phyloP scores from a whole-genome alignment of 345 rosid genomes.

The Citrus medica region DNA sequence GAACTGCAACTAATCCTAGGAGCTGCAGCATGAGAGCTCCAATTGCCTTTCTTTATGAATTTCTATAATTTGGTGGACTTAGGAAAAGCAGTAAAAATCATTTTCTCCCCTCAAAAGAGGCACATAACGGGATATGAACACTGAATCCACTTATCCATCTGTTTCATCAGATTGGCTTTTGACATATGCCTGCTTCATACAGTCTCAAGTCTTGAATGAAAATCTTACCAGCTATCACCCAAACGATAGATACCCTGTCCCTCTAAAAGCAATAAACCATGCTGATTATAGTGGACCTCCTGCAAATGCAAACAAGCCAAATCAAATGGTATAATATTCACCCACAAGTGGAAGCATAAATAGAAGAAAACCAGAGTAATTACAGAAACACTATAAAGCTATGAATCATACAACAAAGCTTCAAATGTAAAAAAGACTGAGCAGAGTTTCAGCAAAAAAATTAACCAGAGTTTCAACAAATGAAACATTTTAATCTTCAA shows the following conservation, averaged over 20 bases:
- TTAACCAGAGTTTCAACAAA: not conserved
- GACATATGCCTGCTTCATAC: slow-evolving; percentile 4
- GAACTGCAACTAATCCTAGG: not conserved
- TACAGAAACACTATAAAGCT: not conserved
- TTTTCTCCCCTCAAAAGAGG: not conserved
- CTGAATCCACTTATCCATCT: not conserved
- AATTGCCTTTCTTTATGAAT: not conserved
- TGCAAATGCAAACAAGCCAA: slow-evolving; percentile 29
- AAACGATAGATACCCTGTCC: slow-evolving; percentile 90
- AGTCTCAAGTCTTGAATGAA: slow-evolving; percentile 15
- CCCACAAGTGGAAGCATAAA: not conserved
- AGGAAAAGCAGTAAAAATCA: not conserved
- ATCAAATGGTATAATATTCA: not conserved
- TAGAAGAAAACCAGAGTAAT: not conserved
- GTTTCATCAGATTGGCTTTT: not conserved
- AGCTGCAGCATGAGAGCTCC: not conserved
- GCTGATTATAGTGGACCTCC: slow-evolving; percentile 97
- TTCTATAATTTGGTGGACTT: not conserved
- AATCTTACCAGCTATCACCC: slow-evolving; percentile 77
- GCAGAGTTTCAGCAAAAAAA: not conserved
- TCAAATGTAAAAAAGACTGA: not conserved
- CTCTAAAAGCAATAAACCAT: slow-evolving; percentile 87
- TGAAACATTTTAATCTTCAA: not conserved
- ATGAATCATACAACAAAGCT: not conserved
- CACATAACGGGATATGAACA: not conserved